These are phyloP conservation scores for Fusarium pseudocircinatum DNA, from an alignment of 2,329 filamentous ascomycete species.

Conservation along the genomic window DNA sequence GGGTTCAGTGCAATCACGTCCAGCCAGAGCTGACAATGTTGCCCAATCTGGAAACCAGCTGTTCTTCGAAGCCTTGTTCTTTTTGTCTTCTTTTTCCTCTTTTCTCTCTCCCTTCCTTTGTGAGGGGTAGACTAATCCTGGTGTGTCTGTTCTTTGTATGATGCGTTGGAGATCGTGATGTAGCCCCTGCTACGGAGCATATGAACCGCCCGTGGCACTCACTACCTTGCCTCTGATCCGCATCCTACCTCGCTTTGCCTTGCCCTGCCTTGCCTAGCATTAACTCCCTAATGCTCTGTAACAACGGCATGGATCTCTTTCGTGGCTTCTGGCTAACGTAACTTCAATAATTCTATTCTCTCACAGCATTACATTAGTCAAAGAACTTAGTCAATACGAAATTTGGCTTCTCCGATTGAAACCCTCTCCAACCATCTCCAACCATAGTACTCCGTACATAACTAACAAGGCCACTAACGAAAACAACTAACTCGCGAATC, in stretches of 20 bases:
- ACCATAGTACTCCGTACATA: not conserved
- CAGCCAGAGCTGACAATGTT: slow-evolving; percentile 38
- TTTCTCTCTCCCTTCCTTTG: slow-evolving; percentile 1
- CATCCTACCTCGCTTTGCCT: not conserved
- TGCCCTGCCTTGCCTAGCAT: not conserved
- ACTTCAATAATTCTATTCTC: not conserved
- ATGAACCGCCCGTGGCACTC: slow-evolving; percentile 7
- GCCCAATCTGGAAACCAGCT: slow-evolving; percentile 45
- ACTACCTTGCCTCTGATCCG: not conserved
- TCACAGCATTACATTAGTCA: not conserved
- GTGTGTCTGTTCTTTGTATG: not conserved
- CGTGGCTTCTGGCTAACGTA: not conserved
- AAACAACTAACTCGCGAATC: not conserved
- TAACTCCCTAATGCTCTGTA: not conserved
- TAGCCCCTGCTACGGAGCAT: slow-evolving; percentile 9
- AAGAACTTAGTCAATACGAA: not conserved
- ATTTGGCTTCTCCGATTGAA: not conserved
- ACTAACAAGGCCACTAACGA: not conserved
- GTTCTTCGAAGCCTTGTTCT: slow-evolving; percentile 24
- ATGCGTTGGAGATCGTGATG: slow-evolving; percentile 22
- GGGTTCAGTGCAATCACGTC: slow-evolving; percentile 14
- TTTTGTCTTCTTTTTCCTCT: slow-evolving; percentile 5
- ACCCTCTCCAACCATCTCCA: slow-evolving; percentile 11
- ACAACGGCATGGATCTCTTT: not conserved
- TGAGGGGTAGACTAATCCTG: slow-evolving; percentile 20